Evolutionary conservation across 2,329 filamentous ascomycete species (phyloP).

Genomic region (Aspergillus niger): DNA sequence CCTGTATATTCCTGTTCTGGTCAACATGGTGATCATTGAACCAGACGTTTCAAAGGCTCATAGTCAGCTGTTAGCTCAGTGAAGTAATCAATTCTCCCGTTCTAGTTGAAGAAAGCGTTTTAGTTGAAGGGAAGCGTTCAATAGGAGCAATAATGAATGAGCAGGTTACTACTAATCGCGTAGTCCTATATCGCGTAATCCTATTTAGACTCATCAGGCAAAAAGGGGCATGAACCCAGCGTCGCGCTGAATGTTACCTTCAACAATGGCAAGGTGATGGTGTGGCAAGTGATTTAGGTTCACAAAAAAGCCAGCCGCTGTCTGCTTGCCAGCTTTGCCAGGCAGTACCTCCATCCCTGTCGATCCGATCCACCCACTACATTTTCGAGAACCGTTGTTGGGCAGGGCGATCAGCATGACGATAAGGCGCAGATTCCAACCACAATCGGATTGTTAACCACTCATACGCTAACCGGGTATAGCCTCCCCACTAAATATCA

Average conservation of each 20-base stretch:
- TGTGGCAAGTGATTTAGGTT: background rate
- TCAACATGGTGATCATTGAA: background rate
- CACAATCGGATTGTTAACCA: background rate
- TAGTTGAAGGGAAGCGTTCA: background rate
- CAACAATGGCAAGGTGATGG: background rate
- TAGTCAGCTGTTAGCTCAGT: background rate
- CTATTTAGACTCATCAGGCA: too few relatives aligned
- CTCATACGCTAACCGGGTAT: background rate
- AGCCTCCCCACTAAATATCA: conserved; percentile 7
- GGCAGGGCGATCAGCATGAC: background rate
- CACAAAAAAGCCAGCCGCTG: background rate
- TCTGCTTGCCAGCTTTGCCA: background rate
- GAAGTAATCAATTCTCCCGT: background rate
- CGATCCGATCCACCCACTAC: conserved; percentile 17
- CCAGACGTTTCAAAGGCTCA: background rate
- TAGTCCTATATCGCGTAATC: too few relatives aligned
- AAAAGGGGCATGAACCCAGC: too few relatives aligned
- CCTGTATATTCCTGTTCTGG: background rate
- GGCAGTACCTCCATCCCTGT: conserved; percentile 13
- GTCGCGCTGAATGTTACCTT: too few relatives aligned
- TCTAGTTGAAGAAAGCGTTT: background rate
- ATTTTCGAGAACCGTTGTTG: conserved; percentile 5
- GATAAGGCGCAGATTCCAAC: background rate
- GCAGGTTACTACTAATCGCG: background rate
- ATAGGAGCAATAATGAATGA: background rate